A percentile compares a stretch with the other conserved stretches of the same genome.
Conservation (phyloP, 1,284 basidiomycete species). For the Leccinum glutinopallens region DNA sequence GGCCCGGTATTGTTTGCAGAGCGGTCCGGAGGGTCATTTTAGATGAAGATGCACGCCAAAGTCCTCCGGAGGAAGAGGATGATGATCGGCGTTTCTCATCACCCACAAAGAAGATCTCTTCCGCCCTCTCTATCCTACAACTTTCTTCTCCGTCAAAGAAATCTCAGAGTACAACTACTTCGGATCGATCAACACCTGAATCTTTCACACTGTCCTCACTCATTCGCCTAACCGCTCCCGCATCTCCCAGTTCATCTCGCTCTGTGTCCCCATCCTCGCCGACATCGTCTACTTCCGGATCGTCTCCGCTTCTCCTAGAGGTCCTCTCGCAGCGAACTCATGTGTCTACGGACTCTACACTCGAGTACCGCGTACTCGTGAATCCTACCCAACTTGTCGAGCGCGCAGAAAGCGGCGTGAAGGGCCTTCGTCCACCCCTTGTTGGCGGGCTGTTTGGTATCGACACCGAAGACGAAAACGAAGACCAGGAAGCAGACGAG, state of each 20-base stretch:
- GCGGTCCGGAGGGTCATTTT: constrained; percentile 63
- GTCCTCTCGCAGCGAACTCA: constrained; percentile 52
- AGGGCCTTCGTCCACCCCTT: constrained; percentile 56
- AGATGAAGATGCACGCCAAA: constrained; percentile 18
- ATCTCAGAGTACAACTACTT: not conserved
- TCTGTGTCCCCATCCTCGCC: constrained; percentile 3
- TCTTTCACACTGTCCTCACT: constrained; percentile 27
- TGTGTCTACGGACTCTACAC: constrained; percentile 63
- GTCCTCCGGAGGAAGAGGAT: not conserved
- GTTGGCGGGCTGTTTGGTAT: constrained; percentile 50
- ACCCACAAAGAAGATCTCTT: constrained; percentile 26
- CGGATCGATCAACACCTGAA: constrained; percentile 13
- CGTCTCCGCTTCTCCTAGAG: constrained; percentile 41
- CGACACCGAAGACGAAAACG: constrained; percentile 45
- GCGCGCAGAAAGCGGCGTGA: constrained; percentile 63
- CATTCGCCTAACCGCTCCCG: constrained; percentile 15
- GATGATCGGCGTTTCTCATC: constrained; percentile 6
- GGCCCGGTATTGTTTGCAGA: constrained; percentile 67
- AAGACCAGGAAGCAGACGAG: constrained; percentile 36
- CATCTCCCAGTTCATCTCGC: constrained; percentile 8
- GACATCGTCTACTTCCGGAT: not conserved
- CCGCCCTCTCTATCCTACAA: constrained; percentile 17
- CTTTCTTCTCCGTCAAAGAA: constrained; percentile 26
- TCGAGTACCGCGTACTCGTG: constrained; percentile 76
- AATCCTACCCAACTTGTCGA: constrained; percentile 62